phyloP scores from a whole-genome alignment of 768 basidiomycete genomes.

The Tricholoma sp. region DNA sequence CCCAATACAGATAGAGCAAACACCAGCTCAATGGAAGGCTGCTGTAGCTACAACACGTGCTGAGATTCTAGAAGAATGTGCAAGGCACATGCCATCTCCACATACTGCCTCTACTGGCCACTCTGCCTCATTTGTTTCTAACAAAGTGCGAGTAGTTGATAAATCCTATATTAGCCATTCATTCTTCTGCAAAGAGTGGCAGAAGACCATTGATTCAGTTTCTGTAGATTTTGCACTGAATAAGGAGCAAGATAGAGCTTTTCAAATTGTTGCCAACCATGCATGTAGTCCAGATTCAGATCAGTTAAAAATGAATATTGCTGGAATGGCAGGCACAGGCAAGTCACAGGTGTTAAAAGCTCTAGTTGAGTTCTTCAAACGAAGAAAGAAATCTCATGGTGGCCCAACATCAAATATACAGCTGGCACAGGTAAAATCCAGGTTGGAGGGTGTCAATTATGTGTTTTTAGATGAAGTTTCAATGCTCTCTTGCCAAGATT shows the following conservation, averaged over 20 bases:
- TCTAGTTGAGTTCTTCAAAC: conserved; percentile 16
- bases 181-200: neutral
- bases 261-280: conserved; percentile 22
- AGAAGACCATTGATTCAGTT: conserved; percentile 3
- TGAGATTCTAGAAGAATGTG: no score
- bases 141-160: no score
- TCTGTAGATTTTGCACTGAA: conserved; percentile 17
- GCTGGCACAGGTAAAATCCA: conserved; percentile 8
- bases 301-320: conserved; percentile 25
- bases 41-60: neutral
- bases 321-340: conserved; percentile 27
- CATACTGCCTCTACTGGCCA: no score
- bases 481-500: conserved; percentile 32
- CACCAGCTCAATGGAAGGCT: neutral
- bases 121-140: no score
- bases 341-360: conserved; percentile 23
- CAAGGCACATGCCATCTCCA: no score
- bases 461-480: conserved; percentile 41
- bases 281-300: neutral
- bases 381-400: conserved; percentile 13
- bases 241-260: conserved; percentile 26
- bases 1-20: neutral
- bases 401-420: neutral
- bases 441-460: conserved; percentile 28
- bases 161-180: no score